Evolutionary conservation across 768 basidiomycete genomes (phyloP), one percentile per base, ranked within the genome.

Genomic region (Mrakia gelida): DNA sequence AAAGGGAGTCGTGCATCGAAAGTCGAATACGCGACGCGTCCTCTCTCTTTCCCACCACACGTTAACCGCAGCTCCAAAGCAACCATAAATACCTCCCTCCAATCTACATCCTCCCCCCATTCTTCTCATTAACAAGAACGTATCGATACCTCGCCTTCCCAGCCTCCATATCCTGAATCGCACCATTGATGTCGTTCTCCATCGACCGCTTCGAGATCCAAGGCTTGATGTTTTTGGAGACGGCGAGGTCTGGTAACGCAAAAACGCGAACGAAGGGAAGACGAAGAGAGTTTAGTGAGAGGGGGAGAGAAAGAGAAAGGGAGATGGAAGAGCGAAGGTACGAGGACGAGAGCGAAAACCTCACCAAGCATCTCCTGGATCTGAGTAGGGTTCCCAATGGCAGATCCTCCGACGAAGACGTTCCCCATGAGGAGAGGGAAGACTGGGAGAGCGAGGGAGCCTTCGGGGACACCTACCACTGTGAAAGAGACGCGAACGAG

Each of bases 381-480:
- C 16, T 90, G 89, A 72, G 86, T 84, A 84, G 88, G 89, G 82
- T 85, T 87, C 49, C 89, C 90, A 65, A 90, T 87, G 81, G 82
- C 82, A 34, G 82, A 83, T 38, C 84, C 80, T 70, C 85, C 73
- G 15, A 81, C 77, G 45, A 65, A 79, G 32, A 78, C 81, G 76
- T 81, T 80, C 26, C 71, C 43, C 70, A 71, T 43, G 23, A 82
- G 81, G 75, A 86, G 82, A 61, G 85, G 82, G 78, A 86, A 85
- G 9, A 85, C 82, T 38, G 83, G 81, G 71, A 88, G 73, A 38
- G 87, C 86, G 88, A 82, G 38, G 85, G 83, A 18, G 86, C 85
- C 68, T 89, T 74, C 73, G 41, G 73, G 73, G 38, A 62, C 28
- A 38, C 73, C 73, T 54, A 74, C 56, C 28, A 63, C 26, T 49